Evolutionary conservation across 1,284 basidiomycete species (phyloP).

Genomic region (Abortiporus biennis): DNA sequence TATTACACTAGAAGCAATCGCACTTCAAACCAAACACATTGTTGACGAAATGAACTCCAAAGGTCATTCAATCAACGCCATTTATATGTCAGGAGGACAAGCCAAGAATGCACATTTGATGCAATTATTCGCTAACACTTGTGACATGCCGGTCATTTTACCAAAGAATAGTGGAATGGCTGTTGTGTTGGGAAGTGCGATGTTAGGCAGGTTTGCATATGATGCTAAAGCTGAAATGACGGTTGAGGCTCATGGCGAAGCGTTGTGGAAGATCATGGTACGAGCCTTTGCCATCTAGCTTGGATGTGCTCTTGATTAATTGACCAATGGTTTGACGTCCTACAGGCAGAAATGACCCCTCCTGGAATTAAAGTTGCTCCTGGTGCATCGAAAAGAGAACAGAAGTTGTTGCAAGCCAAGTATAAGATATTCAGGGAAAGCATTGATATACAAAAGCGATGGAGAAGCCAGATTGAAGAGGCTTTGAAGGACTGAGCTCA

Average conservation of each 20-base stretch:
- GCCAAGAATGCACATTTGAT: conserved; percentile 82
- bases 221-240: conserved; percentile 35
- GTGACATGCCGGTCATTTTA: conserved; percentile 79
- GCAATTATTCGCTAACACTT: conserved; percentile 85
- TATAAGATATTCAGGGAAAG: conserved; percentile 90
- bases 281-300: conserved; percentile 15
- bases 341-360: conserved; percentile 87
- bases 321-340: not conserved
- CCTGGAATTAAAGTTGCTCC: conserved; percentile 76
- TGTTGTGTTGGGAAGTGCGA: conserved; percentile 90
- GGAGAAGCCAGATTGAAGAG: conserved; percentile 69
- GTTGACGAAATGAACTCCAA: conserved; percentile 85
- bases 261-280: conserved; percentile 93
- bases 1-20: conserved; percentile 90
- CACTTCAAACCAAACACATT: conserved; percentile 94
- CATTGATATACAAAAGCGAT: conserved; percentile 83
- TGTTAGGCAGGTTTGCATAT: conserved; percentile 87
- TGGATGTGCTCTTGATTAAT: not conserved
- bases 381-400: conserved; percentile 53
- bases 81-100: conserved; percentile 94
- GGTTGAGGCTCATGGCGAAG: conserved; percentile 27
- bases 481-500: conserved; percentile 34
- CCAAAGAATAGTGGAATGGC: conserved; percentile 75
- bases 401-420: conserved; percentile 81
- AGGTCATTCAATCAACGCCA: conserved; percentile 80